A percentile compares a stretch with the other conserved stretches of the same genome.
phyloP scores from a whole-genome alignment of 371 early-diverging fungal genomes.

The Mucor circinelloides region DNA sequence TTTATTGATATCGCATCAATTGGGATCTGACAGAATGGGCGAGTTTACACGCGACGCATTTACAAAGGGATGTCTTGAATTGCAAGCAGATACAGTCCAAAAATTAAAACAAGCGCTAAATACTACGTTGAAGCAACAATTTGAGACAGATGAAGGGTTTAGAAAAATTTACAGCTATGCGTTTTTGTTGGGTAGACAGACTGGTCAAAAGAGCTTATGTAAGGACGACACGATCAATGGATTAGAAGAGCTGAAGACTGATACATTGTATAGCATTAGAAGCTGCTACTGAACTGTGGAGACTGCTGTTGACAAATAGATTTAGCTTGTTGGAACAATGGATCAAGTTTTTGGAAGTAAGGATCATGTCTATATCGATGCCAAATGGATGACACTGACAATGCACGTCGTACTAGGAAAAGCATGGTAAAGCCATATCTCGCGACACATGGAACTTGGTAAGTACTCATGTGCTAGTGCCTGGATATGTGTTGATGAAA shows the following conservation, averaged over 20 bases:
- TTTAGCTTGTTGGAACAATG: slow-evolving; percentile 71
- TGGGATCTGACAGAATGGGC: slow-evolving; percentile 77
- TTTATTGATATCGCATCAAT: slow-evolving; percentile 70
- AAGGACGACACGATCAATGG: not conserved
- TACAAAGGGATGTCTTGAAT: slow-evolving; percentile 67
- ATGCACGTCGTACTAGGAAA: slow-evolving; percentile 41
- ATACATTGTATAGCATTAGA: slow-evolving; percentile 58
- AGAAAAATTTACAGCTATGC: slow-evolving; percentile 79
- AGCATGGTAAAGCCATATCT: slow-evolving; percentile 79
- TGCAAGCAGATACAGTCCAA: slow-evolving; percentile 68
- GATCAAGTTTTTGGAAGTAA: slow-evolving; percentile 69
- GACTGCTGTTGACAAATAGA: slow-evolving; percentile 60
- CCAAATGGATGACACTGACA: not conserved
- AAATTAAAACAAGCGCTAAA: slow-evolving; percentile 62
- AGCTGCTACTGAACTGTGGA: slow-evolving; percentile 79
- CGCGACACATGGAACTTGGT: slow-evolving; percentile 88
- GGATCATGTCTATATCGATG: not conserved
- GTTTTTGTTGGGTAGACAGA: slow-evolving; percentile 70
- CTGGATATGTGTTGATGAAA: not conserved
- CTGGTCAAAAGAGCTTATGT: slow-evolving; percentile 80
- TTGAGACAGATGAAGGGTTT: slow-evolving; percentile 56
- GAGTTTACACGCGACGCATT: slow-evolving; percentile 71
- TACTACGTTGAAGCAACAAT: slow-evolving; percentile 49
- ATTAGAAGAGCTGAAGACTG: not conserved
- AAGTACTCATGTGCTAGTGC: slow-evolving; percentile 10